A percentile compares a stretch with the other conserved stretches of the same genome.
phyloP scores from a whole-genome alignment of 2,329 filamentous ascomycete genomes.

The Talaromyces funiculosus region DNA sequence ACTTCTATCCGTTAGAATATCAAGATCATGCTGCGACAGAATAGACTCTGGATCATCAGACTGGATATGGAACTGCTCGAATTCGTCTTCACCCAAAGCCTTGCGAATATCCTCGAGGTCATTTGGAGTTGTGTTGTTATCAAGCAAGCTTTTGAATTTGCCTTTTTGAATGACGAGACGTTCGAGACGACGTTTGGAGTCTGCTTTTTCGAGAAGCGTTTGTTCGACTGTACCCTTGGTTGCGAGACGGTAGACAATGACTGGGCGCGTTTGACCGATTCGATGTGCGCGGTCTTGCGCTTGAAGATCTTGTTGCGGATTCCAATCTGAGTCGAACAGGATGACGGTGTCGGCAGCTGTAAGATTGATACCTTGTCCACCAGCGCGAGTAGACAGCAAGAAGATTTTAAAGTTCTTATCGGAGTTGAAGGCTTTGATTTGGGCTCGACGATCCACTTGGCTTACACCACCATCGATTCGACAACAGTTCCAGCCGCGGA shows the following conservation, averaged over 20 bases:
- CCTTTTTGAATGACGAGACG: slow-evolving; percentile 96
- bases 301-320: slow-evolving; percentile 93
- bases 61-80: slow-evolving; percentile 55
- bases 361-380: slow-evolving; percentile 92
- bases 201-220: slow-evolving; percentile 74
- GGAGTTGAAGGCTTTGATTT: slow-evolving; percentile 69
- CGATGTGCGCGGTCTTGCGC: slow-evolving; percentile 93
- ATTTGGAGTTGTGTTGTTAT: slow-evolving; percentile 47
- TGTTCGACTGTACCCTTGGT: slow-evolving; percentile 93
- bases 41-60: slow-evolving; percentile 54
- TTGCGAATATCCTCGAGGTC: slow-evolving; percentile 59
- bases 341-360: slow-evolving; percentile 88
- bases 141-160: slow-evolving; percentile 63
- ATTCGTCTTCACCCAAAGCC: slow-evolving; percentile 67
- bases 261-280: slow-evolving; percentile 86
- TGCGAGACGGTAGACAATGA: slow-evolving; percentile 88
- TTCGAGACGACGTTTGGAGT: slow-evolving; percentile 85
- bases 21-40: slow-evolving; percentile 69
- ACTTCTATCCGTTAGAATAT: slow-evolving; percentile 70
- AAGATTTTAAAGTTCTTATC: slow-evolving; percentile 67
- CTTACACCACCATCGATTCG: slow-evolving; percentile 86
- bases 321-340: slow-evolving; percentile 86
- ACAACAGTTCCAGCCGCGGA: slow-evolving; percentile 74
- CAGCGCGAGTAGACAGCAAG: slow-evolving; percentile 81
- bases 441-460: slow-evolving; percentile 62